These are phyloP conservation scores for Gymnopus androsaceus DNA, from an alignment of 1,284 basidiomycete genomes.

Conservation along the genomic window DNA sequence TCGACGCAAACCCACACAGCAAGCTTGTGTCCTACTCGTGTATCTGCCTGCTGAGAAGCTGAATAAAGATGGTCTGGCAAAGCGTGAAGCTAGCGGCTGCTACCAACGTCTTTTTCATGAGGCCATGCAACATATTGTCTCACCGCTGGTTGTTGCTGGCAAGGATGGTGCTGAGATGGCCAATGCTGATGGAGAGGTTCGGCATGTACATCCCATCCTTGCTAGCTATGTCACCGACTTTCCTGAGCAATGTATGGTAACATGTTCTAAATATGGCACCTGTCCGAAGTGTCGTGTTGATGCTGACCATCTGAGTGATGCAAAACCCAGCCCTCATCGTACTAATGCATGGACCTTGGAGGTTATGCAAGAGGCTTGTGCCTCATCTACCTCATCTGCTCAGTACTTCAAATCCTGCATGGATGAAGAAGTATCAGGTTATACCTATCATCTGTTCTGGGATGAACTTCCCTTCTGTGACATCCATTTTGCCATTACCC, in stretches of 20 bases:
- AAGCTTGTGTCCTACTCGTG: slow-evolving; percentile 25
- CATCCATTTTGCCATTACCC: slow-evolving; percentile 37
- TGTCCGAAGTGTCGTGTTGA: slow-evolving; percentile 16
- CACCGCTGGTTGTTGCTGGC: slow-evolving; percentile 16
- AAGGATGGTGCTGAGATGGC: slow-evolving; percentile 15
- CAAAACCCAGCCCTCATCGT: not conserved
- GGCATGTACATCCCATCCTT: no score
- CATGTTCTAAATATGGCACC: slow-evolving; percentile 15
- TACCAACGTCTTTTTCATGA: slow-evolving; percentile 19
- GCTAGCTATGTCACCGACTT: slow-evolving; percentile 23
- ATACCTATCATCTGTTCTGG: no score
- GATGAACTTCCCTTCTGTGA: slow-evolving; percentile 34
- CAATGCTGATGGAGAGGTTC: slow-evolving; percentile 8
- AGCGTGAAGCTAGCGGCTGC: not conserved
- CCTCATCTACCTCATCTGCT: not conserved
- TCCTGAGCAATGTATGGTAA: slow-evolving; percentile 21
- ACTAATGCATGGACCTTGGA: not conserved
- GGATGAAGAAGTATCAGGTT: no score
- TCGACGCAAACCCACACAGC: slow-evolving; percentile 18
- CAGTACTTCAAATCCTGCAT: slow-evolving; percentile 22
- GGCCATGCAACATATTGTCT: slow-evolving; percentile 18
- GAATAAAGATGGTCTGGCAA: not conserved
- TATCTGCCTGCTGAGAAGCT: slow-evolving; percentile 24
- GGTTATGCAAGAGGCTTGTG: not conserved
- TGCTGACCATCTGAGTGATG: not conserved